These are phyloP conservation scores for Silene latifolia DNA, from an alignment of 148 eudicot genomes.

Conservation along the genomic window DNA sequence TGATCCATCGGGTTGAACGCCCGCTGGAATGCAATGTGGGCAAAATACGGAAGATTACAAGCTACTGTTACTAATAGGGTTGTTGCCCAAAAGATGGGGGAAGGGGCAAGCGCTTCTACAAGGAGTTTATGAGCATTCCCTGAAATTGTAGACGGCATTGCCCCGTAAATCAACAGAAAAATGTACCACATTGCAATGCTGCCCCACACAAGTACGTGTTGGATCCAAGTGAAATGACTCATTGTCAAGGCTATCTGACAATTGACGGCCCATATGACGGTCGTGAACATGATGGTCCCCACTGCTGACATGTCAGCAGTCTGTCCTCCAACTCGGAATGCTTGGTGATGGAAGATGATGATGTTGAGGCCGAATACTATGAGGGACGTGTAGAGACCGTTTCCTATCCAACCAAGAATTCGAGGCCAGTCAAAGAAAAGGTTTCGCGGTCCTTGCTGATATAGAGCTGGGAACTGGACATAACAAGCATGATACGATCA, in stretches of 20 bases:
- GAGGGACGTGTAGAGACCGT: slow-evolving; percentile 69
- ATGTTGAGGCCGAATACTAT: slow-evolving; percentile 66
- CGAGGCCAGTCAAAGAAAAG: slow-evolving; percentile 82
- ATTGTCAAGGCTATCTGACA: slow-evolving; percentile 80
- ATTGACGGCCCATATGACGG: slow-evolving; percentile 84
- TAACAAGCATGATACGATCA: not conserved
- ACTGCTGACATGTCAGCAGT: slow-evolving; percentile 64
- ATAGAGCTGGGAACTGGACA: slow-evolving; percentile 81
- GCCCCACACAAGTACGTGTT: slow-evolving; percentile 78
- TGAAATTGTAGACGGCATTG: slow-evolving; percentile 32
- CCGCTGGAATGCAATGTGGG: slow-evolving; percentile 64
- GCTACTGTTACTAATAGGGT: slow-evolving; percentile 59
- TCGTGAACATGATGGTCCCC: slow-evolving; percentile 84
- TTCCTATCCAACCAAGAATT: slow-evolving; percentile 86
- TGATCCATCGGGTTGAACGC: slow-evolving; percentile 73
- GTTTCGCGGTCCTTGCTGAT: slow-evolving; percentile 90
- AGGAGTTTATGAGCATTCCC: slow-evolving; percentile 49
- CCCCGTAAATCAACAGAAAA: slow-evolving; percentile 63
- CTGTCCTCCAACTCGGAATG: slow-evolving; percentile 58
- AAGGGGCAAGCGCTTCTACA: slow-evolving; percentile 65
- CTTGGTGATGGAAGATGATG: slow-evolving; percentile 59
- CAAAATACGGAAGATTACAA: slow-evolving; percentile 62
- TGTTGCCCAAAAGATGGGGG: slow-evolving; percentile 70
- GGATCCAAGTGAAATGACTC: slow-evolving; percentile 95
- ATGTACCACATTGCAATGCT: slow-evolving; percentile 71